Percentiles rank a stretch among this genome's conserved stretches.
Evolutionary conservation across 164 flowering plant genomes (phyloP).

Genomic region (Chimonanthus salicifolius): DNA sequence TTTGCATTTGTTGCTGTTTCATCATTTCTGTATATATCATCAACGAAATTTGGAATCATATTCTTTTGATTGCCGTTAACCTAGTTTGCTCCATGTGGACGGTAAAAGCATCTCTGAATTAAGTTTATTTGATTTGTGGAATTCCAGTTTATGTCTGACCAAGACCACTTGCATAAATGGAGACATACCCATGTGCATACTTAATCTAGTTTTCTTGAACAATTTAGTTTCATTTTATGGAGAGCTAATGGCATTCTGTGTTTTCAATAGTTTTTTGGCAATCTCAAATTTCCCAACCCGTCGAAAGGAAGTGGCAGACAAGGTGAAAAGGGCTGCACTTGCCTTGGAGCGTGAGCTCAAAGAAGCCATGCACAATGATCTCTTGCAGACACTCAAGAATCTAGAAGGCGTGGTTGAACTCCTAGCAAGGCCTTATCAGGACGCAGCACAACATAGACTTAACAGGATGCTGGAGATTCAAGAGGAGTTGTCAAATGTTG

Average conservation of each 20-base stretch:
- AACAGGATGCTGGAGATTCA: slow-evolving; percentile 34
- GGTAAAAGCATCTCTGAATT: not conserved
- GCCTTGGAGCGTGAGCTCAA: slow-evolving; percentile 66
- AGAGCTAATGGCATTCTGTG: slow-evolving; percentile 5
- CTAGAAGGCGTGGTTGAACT: slow-evolving; percentile 42
- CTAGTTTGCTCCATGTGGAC: not conserved
- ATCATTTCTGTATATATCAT: not conserved
- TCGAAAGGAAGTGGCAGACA: slow-evolving; percentile 44
- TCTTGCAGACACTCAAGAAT: slow-evolving; percentile 26
- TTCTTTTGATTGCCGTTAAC: not conserved
- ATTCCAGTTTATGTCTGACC: not conserved
- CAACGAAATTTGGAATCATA: not conserved
- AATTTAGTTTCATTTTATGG: not conserved
- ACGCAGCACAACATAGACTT: slow-evolving; percentile 46
- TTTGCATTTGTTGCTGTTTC: not conserved
- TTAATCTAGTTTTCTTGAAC: not conserved
- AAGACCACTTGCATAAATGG: not conserved
- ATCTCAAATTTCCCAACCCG: slow-evolving; percentile 69
- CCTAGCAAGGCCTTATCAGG: slow-evolving; percentile 47
- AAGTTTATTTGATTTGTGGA: not conserved
- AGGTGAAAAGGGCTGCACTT: slow-evolving; percentile 68
- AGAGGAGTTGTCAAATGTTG: slow-evolving; percentile 33
- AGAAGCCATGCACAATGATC: slow-evolving; percentile 79
- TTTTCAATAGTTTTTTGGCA: slow-evolving; percentile 47
- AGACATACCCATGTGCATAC: not conserved